Evolutionary conservation across 2,329 filamentous ascomycete species (phyloP).

Genomic region (Dissoconium aciculare): DNA sequence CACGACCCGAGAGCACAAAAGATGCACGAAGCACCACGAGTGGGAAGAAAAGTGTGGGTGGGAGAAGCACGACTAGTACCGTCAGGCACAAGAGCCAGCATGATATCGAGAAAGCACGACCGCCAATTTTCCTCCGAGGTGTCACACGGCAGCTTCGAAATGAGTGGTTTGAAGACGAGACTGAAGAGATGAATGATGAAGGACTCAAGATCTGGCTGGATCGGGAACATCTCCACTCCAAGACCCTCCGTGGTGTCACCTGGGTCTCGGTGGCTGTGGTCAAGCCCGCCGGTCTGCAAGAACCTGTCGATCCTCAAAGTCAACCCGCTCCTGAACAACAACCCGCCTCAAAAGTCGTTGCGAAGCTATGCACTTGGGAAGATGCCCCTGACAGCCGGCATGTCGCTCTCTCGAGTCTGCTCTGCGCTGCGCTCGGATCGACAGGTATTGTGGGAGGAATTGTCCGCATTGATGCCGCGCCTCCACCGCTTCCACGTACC

Average conservation of each 20-base stretch:
- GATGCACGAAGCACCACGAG: constrained; percentile 70
- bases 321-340: constrained; percentile 46
- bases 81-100: constrained; percentile 42
- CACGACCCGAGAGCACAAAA: constrained; percentile 45
- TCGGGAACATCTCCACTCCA: constrained; percentile 55
- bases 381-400: constrained; percentile 73
- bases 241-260: constrained; percentile 57
- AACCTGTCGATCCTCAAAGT: constrained; percentile 55
- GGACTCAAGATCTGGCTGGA: constrained; percentile 73
- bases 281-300: constrained; percentile 61
- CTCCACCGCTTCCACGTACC: constrained; percentile 52
- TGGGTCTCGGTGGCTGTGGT: constrained; percentile 80
- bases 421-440: constrained; percentile 61
- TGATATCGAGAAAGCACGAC: constrained; percentile 51
- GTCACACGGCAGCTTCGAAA: constrained; percentile 54
- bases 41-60: constrained; percentile 55
- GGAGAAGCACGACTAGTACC: constrained; percentile 60
- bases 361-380: constrained; percentile 62
- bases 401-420: constrained; percentile 58
- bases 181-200: constrained; percentile 35
- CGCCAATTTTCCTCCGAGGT: constrained; percentile 61
- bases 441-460: constrained; percentile 69
- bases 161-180: constrained; percentile 57
- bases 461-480: constrained; percentile 72
- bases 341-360: constrained; percentile 54